Base-by-base conservation (phyloP, 768 basidiomycete species). In the Amanita pseudoporphyria region DNA sequence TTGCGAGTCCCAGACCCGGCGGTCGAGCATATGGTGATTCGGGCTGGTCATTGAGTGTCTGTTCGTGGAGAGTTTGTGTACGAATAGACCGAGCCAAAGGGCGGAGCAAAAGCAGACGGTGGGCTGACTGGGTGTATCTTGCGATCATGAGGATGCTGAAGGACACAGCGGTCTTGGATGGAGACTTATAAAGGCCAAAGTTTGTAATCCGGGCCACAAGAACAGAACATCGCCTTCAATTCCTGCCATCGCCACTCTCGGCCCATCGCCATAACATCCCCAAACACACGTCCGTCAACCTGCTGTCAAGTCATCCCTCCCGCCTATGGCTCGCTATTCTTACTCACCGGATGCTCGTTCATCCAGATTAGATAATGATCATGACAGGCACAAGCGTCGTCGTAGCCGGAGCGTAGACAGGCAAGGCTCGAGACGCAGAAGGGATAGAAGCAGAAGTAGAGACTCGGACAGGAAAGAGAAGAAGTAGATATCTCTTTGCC, bases 41-140 rank as follows among this genome's bases (percentile, higher is more conserved):
- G 19, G 56, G 52, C 30, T 64, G 65, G 32, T 67, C 66, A 46
- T 58, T 51, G 57, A 51, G 56, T 47, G 43, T 9, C 9, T 68
- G 67, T 52, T 79, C 74, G 44, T 70, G 72, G 10, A 74, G 70
- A 9, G 79, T 70, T 60, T 84, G 81, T 13, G 82, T 83, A 49
- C 76, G 76, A 18, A 84, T 55, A 51, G 54, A 61, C 21, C 76
- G 68, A 24, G 62, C 59, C 19, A 59, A 54, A 37, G 49, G 62
- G 41, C 64, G 58, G 44, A 59, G 49, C 18, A 14, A 30, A 16
- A 13, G 45, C 28, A 45, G 18, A 16, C 18, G 30, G 14, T 6
- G 31, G 22, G 40, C 21, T 6, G 39, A 22, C 4, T 24, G 10
- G 3, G 16, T n/a, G 18, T 26, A 36, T 13, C 40, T 26, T n/a